A percentile compares a stretch with the other conserved stretches of the same genome.
Conservation (phyloP, 2,329 filamentous ascomycete genomes). For the Fusarium vanettenii region DNA sequence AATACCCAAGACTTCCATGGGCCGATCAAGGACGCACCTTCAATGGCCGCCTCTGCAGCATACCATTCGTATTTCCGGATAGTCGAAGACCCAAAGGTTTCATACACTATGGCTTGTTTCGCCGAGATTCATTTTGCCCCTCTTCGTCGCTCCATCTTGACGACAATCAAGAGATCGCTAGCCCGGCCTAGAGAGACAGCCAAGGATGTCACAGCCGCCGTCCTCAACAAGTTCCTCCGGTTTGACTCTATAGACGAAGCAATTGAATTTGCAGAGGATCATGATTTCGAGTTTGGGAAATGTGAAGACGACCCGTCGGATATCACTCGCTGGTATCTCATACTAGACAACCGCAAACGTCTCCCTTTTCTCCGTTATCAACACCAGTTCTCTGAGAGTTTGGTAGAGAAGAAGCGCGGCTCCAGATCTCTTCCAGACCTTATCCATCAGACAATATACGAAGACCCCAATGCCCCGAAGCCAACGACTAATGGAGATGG, state of each 20-base stretch:
- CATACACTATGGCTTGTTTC: conserved; percentile 77
- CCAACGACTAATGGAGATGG: conserved; percentile 19
- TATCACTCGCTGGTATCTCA: conserved; percentile 53
- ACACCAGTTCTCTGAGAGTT: conserved; percentile 65
- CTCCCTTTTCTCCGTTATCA: conserved; percentile 62
- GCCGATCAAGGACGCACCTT: conserved; percentile 63
- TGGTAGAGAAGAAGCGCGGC: conserved; percentile 72
- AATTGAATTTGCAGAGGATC: conserved; percentile 70
- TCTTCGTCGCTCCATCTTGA: conserved; percentile 68
- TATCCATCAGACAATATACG: conserved; percentile 67
- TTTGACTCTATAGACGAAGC: conserved; percentile 78
- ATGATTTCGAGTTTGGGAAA: conserved; percentile 63
- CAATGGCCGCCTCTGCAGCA: conserved; percentile 61
- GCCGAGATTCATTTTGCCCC: conserved; percentile 75
- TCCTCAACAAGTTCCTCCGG: conserved; percentile 67
- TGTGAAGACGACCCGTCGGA: conserved; percentile 50
- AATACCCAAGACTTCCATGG: conserved; percentile 68
- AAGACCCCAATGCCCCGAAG: conserved; percentile 44
- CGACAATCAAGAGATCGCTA: conserved; percentile 65
- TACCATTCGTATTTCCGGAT: conserved; percentile 70
- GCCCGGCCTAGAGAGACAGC: conserved; percentile 67
- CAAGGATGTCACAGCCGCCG: conserved; percentile 68
- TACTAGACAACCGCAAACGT: conserved; percentile 57
- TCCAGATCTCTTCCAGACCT: conserved; percentile 62
- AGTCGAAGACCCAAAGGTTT: conserved; percentile 65